Evolutionary conservation across 2,329 filamentous ascomycete species (phyloP).

Genomic region (Epichloe amarillans): DNA sequence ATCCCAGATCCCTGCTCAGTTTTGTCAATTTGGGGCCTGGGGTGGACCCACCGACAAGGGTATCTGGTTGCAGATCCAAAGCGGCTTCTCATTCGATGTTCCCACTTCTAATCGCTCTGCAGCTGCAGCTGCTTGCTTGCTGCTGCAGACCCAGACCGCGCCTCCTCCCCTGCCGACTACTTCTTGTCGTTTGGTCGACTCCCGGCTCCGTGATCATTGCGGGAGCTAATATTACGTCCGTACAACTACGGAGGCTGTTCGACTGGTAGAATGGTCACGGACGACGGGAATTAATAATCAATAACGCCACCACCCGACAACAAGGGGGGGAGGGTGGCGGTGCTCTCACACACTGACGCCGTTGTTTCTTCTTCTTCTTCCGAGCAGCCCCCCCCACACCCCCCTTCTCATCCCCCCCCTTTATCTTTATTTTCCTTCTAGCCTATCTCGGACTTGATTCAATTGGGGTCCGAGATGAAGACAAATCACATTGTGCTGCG

Average conservation of each 20-base stretch:
- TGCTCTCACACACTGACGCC: background rate
- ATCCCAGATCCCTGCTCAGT: background rate
- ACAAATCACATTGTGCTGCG: background rate
- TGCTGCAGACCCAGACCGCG: too few species aligned
- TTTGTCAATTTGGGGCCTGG: background rate
- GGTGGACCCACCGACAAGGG: background rate
- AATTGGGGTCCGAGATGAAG: background rate
- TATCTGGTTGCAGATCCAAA: too few species aligned
- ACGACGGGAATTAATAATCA: background rate
- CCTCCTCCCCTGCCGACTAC: too few species aligned
- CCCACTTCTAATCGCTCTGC: too few species aligned
- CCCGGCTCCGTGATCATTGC: too few species aligned
- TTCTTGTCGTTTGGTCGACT: too few species aligned
- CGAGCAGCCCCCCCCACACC: too few species aligned
- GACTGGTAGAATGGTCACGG: background rate
- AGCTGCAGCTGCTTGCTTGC: too few species aligned
- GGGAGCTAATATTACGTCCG: background rate
- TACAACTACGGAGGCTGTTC: background rate
- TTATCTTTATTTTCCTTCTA: background rate
- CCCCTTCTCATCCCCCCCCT: background rate
- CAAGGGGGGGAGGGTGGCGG: too few species aligned
- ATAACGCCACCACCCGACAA: background rate
- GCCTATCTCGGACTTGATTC: background rate
- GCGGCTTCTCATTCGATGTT: too few species aligned
- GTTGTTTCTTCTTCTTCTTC: background rate